A percentile compares a stretch with the other conserved stretches of the same genome.
Conservation (phyloP, 192 early-diverging fungal species). For the Coemansia sp. region DNA sequence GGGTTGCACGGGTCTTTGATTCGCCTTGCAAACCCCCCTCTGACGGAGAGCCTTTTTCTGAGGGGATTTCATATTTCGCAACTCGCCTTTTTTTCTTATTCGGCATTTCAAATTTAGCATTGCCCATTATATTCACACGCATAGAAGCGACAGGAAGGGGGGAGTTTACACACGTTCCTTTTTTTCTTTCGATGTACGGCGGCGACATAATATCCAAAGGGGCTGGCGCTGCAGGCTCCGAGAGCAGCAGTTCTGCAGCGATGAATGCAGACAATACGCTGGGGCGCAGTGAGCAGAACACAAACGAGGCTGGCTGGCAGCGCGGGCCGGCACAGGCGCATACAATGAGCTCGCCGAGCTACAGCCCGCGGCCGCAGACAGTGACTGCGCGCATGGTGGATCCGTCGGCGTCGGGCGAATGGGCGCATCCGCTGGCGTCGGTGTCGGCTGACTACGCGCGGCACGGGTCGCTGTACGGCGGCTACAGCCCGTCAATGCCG, state of each 20-base stretch:
- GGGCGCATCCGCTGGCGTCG: constrained; percentile 1
- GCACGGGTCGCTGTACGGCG: constrained; percentile 1
- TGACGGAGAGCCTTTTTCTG: too few species aligned
- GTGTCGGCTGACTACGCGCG: constrained; percentile 8
- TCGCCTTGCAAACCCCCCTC: too few species aligned
- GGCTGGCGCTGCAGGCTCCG: constrained; percentile 1
- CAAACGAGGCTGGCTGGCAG: constrained; percentile 9
- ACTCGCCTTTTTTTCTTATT: too few species aligned
- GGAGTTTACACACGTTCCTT: too few species aligned
- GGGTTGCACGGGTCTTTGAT: too few species aligned
- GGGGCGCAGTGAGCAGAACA: constrained; percentile 12
- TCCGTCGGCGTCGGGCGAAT: constrained; percentile 8
- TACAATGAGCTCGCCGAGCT: not conserved
- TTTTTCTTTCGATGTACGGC: not conserved
- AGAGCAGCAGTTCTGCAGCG: not conserved
- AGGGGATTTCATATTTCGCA: too few species aligned
- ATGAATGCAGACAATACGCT: constrained; percentile 6
- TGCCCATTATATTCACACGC: too few species aligned
- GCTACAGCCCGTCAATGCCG: constrained; percentile 7
- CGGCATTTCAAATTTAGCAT: too few species aligned
- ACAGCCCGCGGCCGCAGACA: constrained; percentile 17
- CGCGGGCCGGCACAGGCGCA: not conserved
- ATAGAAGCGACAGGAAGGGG: too few species aligned
- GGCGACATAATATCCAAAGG: constrained; percentile 2
- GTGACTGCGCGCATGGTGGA: constrained; percentile 42